Evolutionary conservation across 2,329 filamentous ascomycete species (phyloP).

Genomic region (Fusarium sp.): DNA sequence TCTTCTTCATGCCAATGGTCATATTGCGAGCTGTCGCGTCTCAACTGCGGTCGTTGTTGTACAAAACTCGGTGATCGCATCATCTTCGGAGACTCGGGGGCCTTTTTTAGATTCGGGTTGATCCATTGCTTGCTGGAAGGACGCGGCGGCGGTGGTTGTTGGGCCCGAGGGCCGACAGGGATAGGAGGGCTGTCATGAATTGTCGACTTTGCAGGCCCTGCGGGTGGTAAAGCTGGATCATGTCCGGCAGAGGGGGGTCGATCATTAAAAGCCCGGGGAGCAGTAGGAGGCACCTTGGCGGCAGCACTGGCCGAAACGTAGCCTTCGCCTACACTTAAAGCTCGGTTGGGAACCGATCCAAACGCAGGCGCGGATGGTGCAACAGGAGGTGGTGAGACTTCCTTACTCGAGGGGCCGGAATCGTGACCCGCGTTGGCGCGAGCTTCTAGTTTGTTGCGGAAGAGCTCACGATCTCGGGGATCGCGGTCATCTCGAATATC

Average conservation of each 20-base stretch:
- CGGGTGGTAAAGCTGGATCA: constrained; percentile 55
- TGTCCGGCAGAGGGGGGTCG: constrained; percentile 62
- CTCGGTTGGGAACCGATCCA: constrained; percentile 68
- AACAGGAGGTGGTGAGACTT: constrained; percentile 71
- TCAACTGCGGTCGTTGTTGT: constrained; percentile 57
- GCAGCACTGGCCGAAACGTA: constrained; percentile 51
- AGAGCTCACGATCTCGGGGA: constrained; percentile 61
- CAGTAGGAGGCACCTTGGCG: constrained; percentile 68
- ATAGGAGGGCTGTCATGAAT: constrained; percentile 64
- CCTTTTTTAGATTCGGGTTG: constrained; percentile 68
- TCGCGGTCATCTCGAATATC: constrained; percentile 67
- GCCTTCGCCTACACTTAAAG: constrained; percentile 52
- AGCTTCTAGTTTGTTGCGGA: constrained; percentile 66
- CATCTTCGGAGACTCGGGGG: constrained; percentile 67
- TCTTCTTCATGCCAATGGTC: constrained; percentile 60
- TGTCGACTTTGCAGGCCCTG: constrained; percentile 60
- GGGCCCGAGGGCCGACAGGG: constrained; percentile 69
- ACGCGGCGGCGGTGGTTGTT: constrained; percentile 61
- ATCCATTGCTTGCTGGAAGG: constrained; percentile 74
- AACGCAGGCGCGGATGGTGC: constrained; percentile 73
- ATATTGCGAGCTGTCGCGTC: constrained; percentile 55
- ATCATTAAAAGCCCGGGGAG: constrained; percentile 67
- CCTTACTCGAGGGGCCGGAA: constrained; percentile 62
- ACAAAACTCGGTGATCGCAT: constrained; percentile 67
- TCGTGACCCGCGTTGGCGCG: constrained; percentile 66